These are phyloP conservation scores for Alectoria sarmentosa DNA, from an alignment of 495 filamentous ascomycete species.

Conservation along the genomic window DNA sequence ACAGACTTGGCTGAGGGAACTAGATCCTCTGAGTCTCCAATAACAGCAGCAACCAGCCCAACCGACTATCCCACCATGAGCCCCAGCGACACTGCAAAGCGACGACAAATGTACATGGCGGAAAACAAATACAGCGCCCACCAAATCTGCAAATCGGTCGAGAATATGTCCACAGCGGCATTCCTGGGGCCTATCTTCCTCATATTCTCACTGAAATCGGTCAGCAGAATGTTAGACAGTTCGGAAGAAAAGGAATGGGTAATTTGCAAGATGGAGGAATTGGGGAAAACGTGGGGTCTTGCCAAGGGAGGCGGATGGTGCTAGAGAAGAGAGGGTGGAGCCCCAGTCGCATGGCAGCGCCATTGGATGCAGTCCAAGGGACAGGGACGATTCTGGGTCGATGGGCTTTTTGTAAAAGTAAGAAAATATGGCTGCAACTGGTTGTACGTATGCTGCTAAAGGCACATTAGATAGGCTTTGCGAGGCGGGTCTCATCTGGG, in stretches of 20 bases:
- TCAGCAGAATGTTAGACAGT: conserved; percentile 4
- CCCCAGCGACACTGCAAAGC: conserved; percentile 1
- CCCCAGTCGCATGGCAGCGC: neutral
- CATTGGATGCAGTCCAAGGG: neutral
- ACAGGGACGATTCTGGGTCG: neutral
- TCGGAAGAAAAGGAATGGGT: conserved; percentile 17
- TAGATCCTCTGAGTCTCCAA: neutral
- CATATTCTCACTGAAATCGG: conserved; percentile 2
- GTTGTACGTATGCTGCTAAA: neutral
- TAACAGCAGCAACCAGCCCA: neutral
- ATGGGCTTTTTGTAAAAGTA: no score
- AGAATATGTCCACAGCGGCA: conserved; percentile 9
- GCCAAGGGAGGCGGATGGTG: neutral
- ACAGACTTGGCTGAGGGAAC: neutral
- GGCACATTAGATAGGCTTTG: neutral
- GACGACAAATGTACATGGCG: conserved; percentile 11
- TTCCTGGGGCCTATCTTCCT: conserved; percentile 19
- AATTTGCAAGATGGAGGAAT: conserved; percentile 2
- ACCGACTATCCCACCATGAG: conserved; percentile 5
- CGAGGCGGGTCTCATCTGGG: neutral
- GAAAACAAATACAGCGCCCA: conserved; percentile 12
- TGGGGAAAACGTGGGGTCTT: conserved; percentile 9
- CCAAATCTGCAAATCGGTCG: conserved; percentile 14
- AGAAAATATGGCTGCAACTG: neutral
- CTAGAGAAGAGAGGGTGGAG: neutral